A percentile compares a stretch with the other conserved stretches of the same genome.
These are phyloP conservation scores for Boletus sp. DNA, from an alignment of 768 basidiomycete genomes.

Conservation along the genomic window DNA sequence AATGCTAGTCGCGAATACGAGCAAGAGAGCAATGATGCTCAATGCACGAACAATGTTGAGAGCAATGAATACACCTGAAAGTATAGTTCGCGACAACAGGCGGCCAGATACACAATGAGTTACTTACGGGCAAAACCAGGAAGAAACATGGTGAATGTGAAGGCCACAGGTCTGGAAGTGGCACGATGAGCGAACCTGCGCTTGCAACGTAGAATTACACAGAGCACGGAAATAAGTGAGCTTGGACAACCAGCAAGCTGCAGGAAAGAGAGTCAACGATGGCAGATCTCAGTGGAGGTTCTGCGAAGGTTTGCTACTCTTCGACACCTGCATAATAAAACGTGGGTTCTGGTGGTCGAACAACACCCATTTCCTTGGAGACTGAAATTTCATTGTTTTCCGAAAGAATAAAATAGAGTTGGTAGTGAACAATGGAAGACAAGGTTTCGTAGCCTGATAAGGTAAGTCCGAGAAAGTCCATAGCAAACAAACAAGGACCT, in stretches of 20 bases:
- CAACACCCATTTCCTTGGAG: slow-evolving; percentile 22
- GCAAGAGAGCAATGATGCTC: slow-evolving; percentile 74
- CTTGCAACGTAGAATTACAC: slow-evolving; percentile 13
- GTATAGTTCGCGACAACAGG: neutral
- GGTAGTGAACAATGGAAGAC: slow-evolving; percentile 21
- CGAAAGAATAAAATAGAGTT: slow-evolving; percentile 4
- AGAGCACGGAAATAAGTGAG: slow-evolving; percentile 1
- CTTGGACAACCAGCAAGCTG: slow-evolving; percentile 30
- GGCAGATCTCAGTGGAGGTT: neutral
- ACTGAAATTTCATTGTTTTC: slow-evolving; percentile 28
- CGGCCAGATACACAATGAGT: neutral
- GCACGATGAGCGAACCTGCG: slow-evolving; percentile 20
- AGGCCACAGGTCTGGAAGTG: neutral
- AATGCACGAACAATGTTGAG: slow-evolving; percentile 76
- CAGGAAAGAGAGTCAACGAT: neutral
- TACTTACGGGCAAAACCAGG: slow-evolving; percentile 31
- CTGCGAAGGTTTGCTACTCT: neutral
- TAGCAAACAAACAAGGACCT: slow-evolving; percentile 10
- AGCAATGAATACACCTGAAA: slow-evolving; percentile 58
- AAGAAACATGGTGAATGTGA: slow-evolving; percentile 18
- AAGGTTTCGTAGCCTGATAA: slow-evolving; percentile 5
- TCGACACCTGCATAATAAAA: slow-evolving; percentile 3
- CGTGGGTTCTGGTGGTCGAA: neutral
- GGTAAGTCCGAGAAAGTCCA: slow-evolving; percentile 11
- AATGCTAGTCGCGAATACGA: slow-evolving; percentile 78